Evolutionary conservation across 768 basidiomycete species (phyloP).

Genomic region (Leccinum subgranulosum): DNA sequence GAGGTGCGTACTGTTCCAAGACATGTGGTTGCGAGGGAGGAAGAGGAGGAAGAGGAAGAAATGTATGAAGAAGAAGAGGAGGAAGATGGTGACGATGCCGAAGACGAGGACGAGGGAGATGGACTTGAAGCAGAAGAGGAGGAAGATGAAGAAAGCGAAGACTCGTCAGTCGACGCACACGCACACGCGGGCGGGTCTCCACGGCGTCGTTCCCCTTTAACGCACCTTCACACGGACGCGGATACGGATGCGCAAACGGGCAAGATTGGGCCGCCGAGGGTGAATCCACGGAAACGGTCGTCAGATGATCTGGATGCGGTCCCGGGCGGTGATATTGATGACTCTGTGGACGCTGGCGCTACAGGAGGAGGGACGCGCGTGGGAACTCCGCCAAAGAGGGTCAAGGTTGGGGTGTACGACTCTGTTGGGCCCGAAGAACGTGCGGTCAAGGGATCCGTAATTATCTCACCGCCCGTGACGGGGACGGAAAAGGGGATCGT

Average conservation of each 20-base stretch:
- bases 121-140: conserved; percentile 32
- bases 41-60: conserved; percentile 19
- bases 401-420: conserved; percentile 21
- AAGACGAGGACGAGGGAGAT: conserved; percentile 11
- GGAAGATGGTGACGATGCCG: conserved; percentile 24
- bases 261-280: conserved; percentile 11
- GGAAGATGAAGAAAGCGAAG: conserved; percentile 34
- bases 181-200: not conserved
- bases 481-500: not conserved
- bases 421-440: conserved; percentile 7
- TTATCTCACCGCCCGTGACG: not conserved
- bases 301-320: conserved; percentile 34
- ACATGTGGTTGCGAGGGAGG: conserved; percentile 23
- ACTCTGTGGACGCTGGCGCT: not conserved
- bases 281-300: conserved; percentile 34
- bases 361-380: conserved; percentile 7
- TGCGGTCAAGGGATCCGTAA: not conserved
- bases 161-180: conserved; percentile 9
- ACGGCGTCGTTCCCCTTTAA: conserved; percentile 2
- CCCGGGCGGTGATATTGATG: not conserved
- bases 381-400: conserved; percentile 42
- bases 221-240: not conserved
- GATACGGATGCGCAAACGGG: not conserved
- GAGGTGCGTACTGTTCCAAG: conserved; percentile 20
- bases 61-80: conserved; percentile 27